Evolutionary conservation across 2,329 filamentous ascomycete species (phyloP).

Genomic region (Escovopsis sp.): DNA sequence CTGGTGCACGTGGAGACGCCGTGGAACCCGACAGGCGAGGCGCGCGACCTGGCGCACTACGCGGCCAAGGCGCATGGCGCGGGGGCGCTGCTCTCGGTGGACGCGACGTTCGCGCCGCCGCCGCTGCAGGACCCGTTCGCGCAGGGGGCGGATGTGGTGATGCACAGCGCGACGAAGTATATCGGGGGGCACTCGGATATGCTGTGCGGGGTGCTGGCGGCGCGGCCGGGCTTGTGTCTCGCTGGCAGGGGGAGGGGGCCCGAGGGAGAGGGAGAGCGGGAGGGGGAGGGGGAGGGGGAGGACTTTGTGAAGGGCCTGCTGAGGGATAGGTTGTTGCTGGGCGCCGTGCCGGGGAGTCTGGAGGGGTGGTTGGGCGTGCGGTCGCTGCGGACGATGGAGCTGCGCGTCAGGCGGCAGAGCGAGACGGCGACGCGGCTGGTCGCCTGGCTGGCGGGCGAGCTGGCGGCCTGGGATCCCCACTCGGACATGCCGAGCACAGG

Average conservation of each 20-base stretch:
- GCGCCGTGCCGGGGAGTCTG: slow-evolving; percentile 72
- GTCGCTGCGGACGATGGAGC: slow-evolving; percentile 69
- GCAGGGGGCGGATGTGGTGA: slow-evolving; percentile 68
- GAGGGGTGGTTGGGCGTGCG: slow-evolving; percentile 87
- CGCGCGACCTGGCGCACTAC: slow-evolving; percentile 54
- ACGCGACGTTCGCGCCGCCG: slow-evolving; percentile 86
- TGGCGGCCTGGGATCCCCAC: slow-evolving; percentile 14
- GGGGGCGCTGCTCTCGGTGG: slow-evolving; percentile 67
- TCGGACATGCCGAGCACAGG: too few species aligned
- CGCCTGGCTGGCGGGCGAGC: slow-evolving; percentile 46
- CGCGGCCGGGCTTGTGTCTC: slow-evolving; percentile 40
- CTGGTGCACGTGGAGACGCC: slow-evolving; percentile 87
- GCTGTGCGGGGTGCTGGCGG: slow-evolving; percentile 69
- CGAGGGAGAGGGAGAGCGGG: too few species aligned
- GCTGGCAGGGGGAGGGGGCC: too few species aligned
- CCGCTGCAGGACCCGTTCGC: slow-evolving; percentile 74
- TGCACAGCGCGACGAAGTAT: slow-evolving; percentile 95
- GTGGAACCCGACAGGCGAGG: slow-evolving; percentile 77
- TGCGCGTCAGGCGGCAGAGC: slow-evolving; percentile 67
- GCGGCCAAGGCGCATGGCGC: slow-evolving; percentile 54
- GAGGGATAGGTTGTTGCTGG: slow-evolving; percentile 59
- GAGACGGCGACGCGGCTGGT: slow-evolving; percentile 55
- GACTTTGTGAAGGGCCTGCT: slow-evolving; percentile 44
- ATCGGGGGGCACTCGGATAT: slow-evolving; percentile 90
- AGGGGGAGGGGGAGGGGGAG: slow-evolving; percentile 25